Base-by-base conservation (phyloP, 164 flowering plant genomes). In the Stephania cephalantha region DNA sequence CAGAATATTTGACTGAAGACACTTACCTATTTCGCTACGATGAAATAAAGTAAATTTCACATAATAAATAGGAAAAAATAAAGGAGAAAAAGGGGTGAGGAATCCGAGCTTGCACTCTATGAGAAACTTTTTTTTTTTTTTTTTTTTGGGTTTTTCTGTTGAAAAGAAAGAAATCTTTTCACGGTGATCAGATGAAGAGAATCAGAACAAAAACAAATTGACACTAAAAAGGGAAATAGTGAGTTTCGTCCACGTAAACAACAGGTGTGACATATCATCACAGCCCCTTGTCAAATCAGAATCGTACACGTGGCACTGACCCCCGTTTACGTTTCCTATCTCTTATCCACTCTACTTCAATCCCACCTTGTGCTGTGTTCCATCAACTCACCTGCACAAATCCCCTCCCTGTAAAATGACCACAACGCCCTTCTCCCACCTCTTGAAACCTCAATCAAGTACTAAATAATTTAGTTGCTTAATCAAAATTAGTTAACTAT, bases 231-330 rank as follows among this genome's bases (percentile, higher is more conserved):
- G 3, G 42, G 42, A 35, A 35, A 35, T 35, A 35, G 42, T 45
- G 77, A 70, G 83, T 53, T 84, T 83, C 85, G 82, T 84, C 84
- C 83, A 84, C 85, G 85, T 82, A 83, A 84, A 79, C 82, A 81
- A 79, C 83, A 83, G 71, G 86, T 81, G 85, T 82, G 84, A 83
- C 83, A 81, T 31, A 53, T 66, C 50, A 52, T 10, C 31, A 69
- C 46, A 13, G 15, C 9, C 22, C 69, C 48, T 5, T 18, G 80
- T 81, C 86, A 69, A 84, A 83, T 84, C 78, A 9, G 4, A n/a
- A 31, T 6, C 22, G 2, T 76, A 71, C 87, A 86, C 79, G 85
- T 83, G 84, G 71, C 83, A 75, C 5, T 81, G 83, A 80, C 81
- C 79, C 84, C 79, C 84, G 81, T 84, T 84, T 80, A 77, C 67